Base-by-base conservation (phyloP, 495 filamentous ascomycete genomes). In the Tuber melanosporum region DNA sequence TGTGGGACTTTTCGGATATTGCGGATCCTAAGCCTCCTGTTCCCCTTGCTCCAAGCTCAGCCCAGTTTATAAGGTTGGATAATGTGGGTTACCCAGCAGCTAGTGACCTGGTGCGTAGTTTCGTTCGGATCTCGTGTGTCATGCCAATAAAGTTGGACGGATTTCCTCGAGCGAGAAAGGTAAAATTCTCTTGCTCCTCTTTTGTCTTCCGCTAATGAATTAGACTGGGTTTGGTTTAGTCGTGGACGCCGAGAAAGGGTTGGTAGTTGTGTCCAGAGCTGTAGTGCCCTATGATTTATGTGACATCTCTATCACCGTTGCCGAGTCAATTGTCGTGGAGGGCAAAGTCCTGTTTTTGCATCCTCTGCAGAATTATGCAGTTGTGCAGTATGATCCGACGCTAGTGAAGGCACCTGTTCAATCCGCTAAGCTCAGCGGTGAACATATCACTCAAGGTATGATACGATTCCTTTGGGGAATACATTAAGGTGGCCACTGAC, bases 101-200 rank as follows among this genome's bases (percentile, higher is more conserved):
- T 8, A 94, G 94, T 14, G 94, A 97, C 81, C 89, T 98, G 77
- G 91, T 99, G 69, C 90, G 93, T 76, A 97, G 94, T 84, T 99
- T 99, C 82, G 95, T 99, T 47, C 91, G 95, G 14, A 91, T 99
- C 44, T 90, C 91, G 26, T 97, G 94, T 78, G 91, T 90, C 32
- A 94, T 98, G 91, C 95, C 95, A 3, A 84, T 98, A 76, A 98
- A 98, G 85, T 88, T 99, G 5, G 96, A 99, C 83, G 95, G 95
- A 49, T 99, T 97, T 82, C 96, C 95, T 2, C 91, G 93, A 82
- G 90, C 94, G 62, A 88, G 93, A 62, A 97, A 97, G 86, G 95
- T 99, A 69, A 90, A 93, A 5, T 91, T 97, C n/a, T 89, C 90
- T 39, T 95, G 92, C 78, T 89, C 36, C 93, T 2, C 83, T 97